phyloP scores from a whole-genome alignment of 768 basidiomycete species.

The Suillus cothurnatus region DNA sequence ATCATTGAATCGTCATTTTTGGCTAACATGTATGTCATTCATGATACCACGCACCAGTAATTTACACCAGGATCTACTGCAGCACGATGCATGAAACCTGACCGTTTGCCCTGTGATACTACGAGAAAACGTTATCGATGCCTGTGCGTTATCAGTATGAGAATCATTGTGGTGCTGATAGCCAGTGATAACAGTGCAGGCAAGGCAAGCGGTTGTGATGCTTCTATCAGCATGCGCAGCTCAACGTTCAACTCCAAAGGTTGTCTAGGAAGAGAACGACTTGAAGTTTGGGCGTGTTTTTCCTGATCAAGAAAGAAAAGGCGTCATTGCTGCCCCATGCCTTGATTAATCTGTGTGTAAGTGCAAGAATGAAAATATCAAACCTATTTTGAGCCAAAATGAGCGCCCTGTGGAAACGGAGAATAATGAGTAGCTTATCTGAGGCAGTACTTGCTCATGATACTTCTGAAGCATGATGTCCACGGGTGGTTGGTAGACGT shows the following conservation, averaged over 20 bases:
- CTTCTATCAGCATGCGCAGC: not conserved
- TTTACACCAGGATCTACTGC: not conserved
- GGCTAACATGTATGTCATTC: not conserved
- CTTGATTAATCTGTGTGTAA: slow-evolving; percentile 8
- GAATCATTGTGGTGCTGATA: not conserved
- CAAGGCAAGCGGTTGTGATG: not conserved
- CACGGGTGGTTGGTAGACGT: not conserved
- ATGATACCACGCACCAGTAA: not conserved
- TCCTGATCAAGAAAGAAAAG: slow-evolving; percentile 8
- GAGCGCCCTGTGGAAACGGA: not conserved
- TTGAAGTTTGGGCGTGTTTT: slow-evolving; percentile 5
- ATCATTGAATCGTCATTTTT: too few species aligned
- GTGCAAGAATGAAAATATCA: slow-evolving; percentile 1
- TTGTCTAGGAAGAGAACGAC: not conserved
- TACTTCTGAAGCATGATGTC: not conserved
- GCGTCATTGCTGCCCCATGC: not conserved
- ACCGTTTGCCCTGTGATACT: not conserved
- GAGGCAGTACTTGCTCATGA: not conserved
- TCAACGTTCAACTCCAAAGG: not conserved
- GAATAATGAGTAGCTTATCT: not conserved
- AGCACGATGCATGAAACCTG: not conserved
- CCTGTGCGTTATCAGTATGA: not conserved
- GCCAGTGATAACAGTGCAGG: not conserved
- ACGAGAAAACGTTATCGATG: not conserved
- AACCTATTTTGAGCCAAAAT: slow-evolving; percentile 3